Evolutionary conservation across 768 basidiomycete genomes (phyloP), one percentile per base, ranked within the genome.

Genomic region (Boletus huronensis): DNA sequence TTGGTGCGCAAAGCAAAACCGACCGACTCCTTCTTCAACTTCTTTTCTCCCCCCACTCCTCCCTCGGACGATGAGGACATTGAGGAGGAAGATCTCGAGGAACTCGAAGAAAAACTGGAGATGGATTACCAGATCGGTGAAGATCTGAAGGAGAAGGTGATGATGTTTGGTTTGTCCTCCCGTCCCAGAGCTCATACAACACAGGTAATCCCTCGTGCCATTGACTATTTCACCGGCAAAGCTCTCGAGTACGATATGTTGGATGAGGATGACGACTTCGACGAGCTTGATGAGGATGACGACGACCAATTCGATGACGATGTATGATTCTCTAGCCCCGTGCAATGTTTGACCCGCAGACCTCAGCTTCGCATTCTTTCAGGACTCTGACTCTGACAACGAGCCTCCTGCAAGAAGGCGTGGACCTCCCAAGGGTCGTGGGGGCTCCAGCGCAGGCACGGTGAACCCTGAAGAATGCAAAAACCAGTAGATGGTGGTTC

Each of bases 191-290:
- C 48, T 59, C 50, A 58, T 6, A 35, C 40, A 1, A 49, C 21
- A 25, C 60, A 96, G 92, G 81, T 98, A 67, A 92, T 99, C 56
- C 95, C 96, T 51, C 90, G 90, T 58, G 96, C 94, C 13, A 77
- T 98, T 54, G 97, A 98, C 74, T 98, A 88, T 79, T 99, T 99
- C 78, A 97, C 94, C 6, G 95, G 95, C 60, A 95, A 95, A 74
- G 93, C 94, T 14, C 82, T 97, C 46, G 86, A 93, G 63, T 93
- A 87, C 69, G 91, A 91, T 38, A 69, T 79, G 60, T 59, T 59
- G 43, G 76, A 83, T 8, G 81, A 83, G 1, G 81, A 81, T 5
- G 78, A 84, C 19, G 82, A 82, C 1, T 80, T 83, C 25, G 84
- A 85, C 9, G 83, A 82, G 2, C 77, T 82, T 7, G 80, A 79